Conservation (phyloP, 768 basidiomycete genomes). For the Calocybe cyanea region DNA sequence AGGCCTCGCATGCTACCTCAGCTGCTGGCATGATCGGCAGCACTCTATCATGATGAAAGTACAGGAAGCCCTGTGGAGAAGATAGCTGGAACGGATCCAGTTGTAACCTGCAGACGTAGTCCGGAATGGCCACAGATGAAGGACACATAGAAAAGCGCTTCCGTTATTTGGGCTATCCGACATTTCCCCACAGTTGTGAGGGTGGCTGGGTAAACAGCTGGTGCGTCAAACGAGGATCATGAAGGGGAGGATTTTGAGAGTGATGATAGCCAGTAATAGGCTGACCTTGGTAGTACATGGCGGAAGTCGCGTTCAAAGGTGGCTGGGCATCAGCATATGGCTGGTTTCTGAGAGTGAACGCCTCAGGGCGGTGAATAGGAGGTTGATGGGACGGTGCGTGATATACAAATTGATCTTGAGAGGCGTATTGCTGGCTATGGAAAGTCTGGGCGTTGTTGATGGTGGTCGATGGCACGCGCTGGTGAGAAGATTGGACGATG, state of each 20-base stretch:
- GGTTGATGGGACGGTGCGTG: conserved; percentile 17
- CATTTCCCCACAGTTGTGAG: conserved; percentile 33
- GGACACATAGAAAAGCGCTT: not conserved
- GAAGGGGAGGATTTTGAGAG: conserved; percentile 24
- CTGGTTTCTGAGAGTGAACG: conserved; percentile 9
- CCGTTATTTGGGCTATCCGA: conserved; percentile 19
- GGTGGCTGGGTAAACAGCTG: conserved; percentile 25
- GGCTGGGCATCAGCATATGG: conserved; percentile 15
- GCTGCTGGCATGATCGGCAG: too few relatives aligned
- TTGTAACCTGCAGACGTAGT: too few relatives aligned
- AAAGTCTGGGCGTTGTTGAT: conserved; percentile 18
- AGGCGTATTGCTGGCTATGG: conserved; percentile 17
- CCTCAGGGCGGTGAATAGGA: conserved; percentile 20
- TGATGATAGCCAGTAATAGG: conserved; percentile 20
- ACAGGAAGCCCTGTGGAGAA: too few relatives aligned
- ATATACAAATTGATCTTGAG: conserved; percentile 26
- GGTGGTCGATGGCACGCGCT: conserved; percentile 27
- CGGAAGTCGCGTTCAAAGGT: conserved; percentile 5
- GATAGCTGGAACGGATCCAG: too few relatives aligned
- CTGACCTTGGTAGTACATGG: conserved; percentile 17
- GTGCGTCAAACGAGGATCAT: conserved; percentile 24
- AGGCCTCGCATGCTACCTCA: too few relatives aligned
- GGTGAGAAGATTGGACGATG: conserved; percentile 18
- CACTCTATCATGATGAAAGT: too few relatives aligned
- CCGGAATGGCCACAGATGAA: conserved; percentile 1